Evolutionary conservation across 1,139 yeast species (phyloP).

Genomic region (Diutina ranongensis): DNA sequence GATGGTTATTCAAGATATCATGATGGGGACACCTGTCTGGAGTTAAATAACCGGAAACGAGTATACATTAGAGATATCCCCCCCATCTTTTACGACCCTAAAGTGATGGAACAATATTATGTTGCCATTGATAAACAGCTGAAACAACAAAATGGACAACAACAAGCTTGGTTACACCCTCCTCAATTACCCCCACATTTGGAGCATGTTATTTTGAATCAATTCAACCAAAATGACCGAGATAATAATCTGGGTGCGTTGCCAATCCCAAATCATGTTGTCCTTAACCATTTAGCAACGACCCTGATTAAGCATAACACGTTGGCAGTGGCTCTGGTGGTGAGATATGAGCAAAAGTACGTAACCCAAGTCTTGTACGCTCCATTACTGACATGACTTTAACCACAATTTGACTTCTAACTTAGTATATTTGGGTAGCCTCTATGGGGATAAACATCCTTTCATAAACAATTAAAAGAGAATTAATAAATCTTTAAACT

Average conservation of each 20-base stretch:
- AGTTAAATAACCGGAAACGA: conserved; percentile 13
- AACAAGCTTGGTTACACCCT: conserved; percentile 57
- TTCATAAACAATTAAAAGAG: no score
- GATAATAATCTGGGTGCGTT: conserved; percentile 39
- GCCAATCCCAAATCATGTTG: conserved; percentile 39
- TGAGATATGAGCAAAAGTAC: conserved; percentile 35
- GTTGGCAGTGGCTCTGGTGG: conserved; percentile 37
- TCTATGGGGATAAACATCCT: no score
- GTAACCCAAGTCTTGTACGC: conserved; percentile 40
- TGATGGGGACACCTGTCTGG: conserved; percentile 22
- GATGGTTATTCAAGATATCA: conserved; percentile 69
- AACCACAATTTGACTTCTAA: no score
- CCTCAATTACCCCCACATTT: conserved; percentile 43
- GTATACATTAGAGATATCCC: conserved; percentile 69
- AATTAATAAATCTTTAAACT: no score
- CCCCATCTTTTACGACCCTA: conserved; percentile 76
- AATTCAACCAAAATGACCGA: conserved; percentile 33
- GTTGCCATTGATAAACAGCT: conserved; percentile 63
- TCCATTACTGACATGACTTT: conserved; percentile 21
- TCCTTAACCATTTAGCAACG: conserved; percentile 37
- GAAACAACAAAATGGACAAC: conserved; percentile 47
- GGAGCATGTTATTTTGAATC: conserved; percentile 35
- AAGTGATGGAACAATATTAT: conserved; percentile 50
- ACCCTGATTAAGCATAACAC: conserved; percentile 38
- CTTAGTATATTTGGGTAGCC: no score